phyloP scores from a whole-genome alignment of 169 alveolate species.

The Cryptosporidium canis region DNA sequence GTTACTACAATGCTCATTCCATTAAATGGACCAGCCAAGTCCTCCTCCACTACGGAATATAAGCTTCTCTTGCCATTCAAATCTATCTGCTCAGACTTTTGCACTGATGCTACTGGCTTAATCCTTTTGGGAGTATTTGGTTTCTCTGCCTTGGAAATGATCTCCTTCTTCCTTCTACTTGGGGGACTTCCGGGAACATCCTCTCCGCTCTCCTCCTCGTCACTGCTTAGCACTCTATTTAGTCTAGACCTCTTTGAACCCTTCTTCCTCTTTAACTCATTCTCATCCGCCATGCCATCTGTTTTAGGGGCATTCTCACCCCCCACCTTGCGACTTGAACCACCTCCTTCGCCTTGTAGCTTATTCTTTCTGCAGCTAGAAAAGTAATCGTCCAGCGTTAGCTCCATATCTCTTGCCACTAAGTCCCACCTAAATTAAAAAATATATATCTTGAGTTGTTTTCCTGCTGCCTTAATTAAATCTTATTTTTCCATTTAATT shows the following conservation, averaged over 20 bases:
- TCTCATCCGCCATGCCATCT: neutral
- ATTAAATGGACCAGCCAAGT: neutral
- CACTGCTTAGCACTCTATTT: slow-evolving; percentile 19
- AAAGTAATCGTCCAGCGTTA: slow-evolving; percentile 63
- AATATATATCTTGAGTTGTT: neutral
- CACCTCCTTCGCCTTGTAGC: neutral
- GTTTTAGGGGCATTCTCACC: neutral
- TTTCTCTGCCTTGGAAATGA: neutral
- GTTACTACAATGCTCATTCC: slow-evolving; percentile 67
- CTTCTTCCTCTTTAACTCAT: neutral
- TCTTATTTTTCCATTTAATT: neutral
- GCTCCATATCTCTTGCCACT: slow-evolving; percentile 5
- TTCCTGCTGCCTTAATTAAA: neutral
- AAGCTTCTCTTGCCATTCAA: neutral
- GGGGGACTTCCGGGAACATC: neutral
- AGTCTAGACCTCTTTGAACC: slow-evolving; percentile 12
- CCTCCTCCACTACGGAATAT: neutral
- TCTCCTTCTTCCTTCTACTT: neutral
- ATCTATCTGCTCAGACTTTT: no score
- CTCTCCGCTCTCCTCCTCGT: slow-evolving; percentile 7
- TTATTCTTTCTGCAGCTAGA: slow-evolving; percentile 13
- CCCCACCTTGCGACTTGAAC: neutral
- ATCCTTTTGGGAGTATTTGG: neutral
- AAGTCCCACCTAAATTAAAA: neutral
- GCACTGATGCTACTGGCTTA: neutral